phyloP scores from a whole-genome alignment of 1,139 yeast genomes.

The Blastobotrys aristatus region DNA sequence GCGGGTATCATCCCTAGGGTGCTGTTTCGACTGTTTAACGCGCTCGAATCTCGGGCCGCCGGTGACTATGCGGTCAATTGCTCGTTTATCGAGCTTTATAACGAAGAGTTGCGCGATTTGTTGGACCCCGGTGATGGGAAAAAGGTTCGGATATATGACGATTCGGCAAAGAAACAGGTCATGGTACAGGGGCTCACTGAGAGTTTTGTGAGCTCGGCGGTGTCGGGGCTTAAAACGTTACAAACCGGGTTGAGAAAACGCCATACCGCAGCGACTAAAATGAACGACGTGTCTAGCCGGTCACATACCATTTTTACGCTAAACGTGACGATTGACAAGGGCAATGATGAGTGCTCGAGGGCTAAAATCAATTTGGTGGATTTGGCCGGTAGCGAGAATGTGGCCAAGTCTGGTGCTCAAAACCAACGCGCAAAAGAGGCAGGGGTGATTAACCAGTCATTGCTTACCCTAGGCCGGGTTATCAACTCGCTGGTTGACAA shows the following conservation, averaged over 20 bases:
- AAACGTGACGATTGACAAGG: constrained; percentile 41
- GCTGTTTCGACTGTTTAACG: constrained; percentile 35
- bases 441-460: constrained; percentile 79
- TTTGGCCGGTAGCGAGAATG: constrained; percentile 85
- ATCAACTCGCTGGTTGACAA: constrained; percentile 65
- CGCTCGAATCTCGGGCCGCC: constrained; percentile 29
- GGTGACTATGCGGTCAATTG: constrained; percentile 58
- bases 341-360: constrained; percentile 30
- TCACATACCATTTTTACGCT: constrained; percentile 74
- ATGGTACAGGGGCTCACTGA: constrained; percentile 49
- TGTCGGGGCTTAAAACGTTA: constrained; percentile 42
- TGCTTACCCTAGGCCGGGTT: constrained; percentile 78
- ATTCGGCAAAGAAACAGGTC: constrained; percentile 34
- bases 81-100: constrained; percentile 68
- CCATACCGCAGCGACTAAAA: constrained; percentile 62
- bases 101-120: constrained; percentile 65
- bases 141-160: constrained; percentile 42
- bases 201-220: constrained; percentile 31
- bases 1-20: constrained; percentile 73
- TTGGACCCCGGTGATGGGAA: constrained; percentile 34
- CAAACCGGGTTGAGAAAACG: constrained; percentile 50
- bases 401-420: constrained; percentile 72
- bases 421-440: constrained; percentile 82
- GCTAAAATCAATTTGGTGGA: constrained; percentile 79
- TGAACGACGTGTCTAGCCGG: constrained; percentile 59